A percentile compares a stretch with the other conserved stretches of the same genome.
Evolutionary conservation across 345 rosid genomes (phyloP).

Genomic region (Aquilaria yunnanensis): DNA sequence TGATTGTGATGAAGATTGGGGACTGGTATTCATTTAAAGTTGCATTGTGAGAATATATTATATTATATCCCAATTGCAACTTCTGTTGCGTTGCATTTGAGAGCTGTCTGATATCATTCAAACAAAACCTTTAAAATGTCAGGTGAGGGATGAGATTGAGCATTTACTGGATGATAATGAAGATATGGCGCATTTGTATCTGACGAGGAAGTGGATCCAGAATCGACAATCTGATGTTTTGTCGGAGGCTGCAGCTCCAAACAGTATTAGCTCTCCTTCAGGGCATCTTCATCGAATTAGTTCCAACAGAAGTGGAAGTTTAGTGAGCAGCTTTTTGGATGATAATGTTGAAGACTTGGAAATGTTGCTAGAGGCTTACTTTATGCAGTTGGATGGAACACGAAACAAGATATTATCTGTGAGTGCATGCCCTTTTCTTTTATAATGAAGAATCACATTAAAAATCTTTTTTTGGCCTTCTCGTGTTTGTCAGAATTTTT

Average conservation of each 20-base stretch:
- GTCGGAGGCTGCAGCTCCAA: slow-evolving; percentile 38
- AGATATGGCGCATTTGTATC: slow-evolving; percentile 81
- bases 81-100: neutral
- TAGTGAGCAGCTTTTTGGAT: slow-evolving; percentile 38
- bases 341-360: slow-evolving; percentile 88
- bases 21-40: too few relatives aligned
- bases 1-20: too few relatives aligned
- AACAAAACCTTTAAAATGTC: slow-evolving; percentile 9
- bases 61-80: too few relatives aligned
- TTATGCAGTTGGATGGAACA: slow-evolving; percentile 94
- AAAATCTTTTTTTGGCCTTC: too few relatives aligned
- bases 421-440: slow-evolving; percentile 24
- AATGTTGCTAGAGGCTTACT: slow-evolving; percentile 92
- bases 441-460: neutral
- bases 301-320: slow-evolving; percentile 63
- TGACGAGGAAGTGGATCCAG: slow-evolving; percentile 74
- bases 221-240: slow-evolving; percentile 65
- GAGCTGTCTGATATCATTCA: neutral
- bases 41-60: too few relatives aligned
- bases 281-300: slow-evolving; percentile 34
- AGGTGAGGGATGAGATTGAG: slow-evolving; percentile 94
- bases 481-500: too few relatives aligned
- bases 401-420: slow-evolving; percentile 88
- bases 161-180: slow-evolving; percentile 83
- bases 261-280: slow-evolving; percentile 24